Evolutionary conservation across 192 early-diverging fungal genomes (phyloP), one percentile per base, ranked within the genome.

Genomic region (Mortierella claussenii): DNA sequence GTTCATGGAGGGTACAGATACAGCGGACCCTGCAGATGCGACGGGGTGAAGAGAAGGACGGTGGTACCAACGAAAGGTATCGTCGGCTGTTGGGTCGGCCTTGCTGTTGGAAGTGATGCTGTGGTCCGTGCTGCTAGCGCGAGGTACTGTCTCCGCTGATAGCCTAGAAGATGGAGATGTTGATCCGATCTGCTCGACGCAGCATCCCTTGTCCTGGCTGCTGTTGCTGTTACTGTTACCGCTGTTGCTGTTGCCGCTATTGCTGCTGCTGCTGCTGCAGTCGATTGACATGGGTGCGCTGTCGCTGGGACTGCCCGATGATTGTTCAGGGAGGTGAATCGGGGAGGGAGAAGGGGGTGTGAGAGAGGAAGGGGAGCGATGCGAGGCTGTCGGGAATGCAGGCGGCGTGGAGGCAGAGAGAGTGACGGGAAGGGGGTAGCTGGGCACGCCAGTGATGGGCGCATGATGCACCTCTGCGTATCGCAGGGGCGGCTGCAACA

Each of bases 401-500:
- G 30, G 9, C 4, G 18, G 18, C 11, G 20, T 32, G 17, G 50
- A 53, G 28, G 37, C 37, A 10, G 13, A 40, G 13, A n/a, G n/a
- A n/a, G n/a, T n/a, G n/a, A n/a, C n/a, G n/a, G 50, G 50, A 53
- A 30, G 18, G n/a, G 50, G 50, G 28, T 53, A 53, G 18, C 28
- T 32, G 18, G 30, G 24, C 47, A 49, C 26, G 12, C 47, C 47
- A 24, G 3, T 49, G 11, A 49, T 27, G 17, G 47, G 50, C 1
- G 50, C 27, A n/a, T 53, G 50, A n/a, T 53, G 50, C 5, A 53
- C 50, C 18, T 53, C 50, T 31, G 50, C 4, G 30, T 53, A 53
- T 12, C 50, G 50, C 9, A n/a, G 28, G 50, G 50, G 50, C 5
- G 50, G 50, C 18, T 53, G 50, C 15, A 53, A 17, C 28, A 53